A percentile compares a stretch with the other conserved stretches of the same genome.
These are phyloP conservation scores for Trichomonas tenax DNA, from an alignment of 208 protist genomes.

Conservation along the genomic window DNA sequence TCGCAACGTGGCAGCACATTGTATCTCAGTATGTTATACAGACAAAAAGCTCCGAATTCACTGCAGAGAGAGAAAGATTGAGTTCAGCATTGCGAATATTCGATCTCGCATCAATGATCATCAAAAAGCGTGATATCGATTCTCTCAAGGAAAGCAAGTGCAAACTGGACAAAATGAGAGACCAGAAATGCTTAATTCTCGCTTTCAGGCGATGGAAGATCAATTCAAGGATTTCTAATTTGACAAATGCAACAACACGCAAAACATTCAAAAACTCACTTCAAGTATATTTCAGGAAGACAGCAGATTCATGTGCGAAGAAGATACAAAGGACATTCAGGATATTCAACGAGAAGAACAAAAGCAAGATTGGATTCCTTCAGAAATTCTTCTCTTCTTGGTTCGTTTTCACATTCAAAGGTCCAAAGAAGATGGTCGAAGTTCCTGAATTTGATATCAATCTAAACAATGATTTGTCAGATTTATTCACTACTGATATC, in stretches of 20 bases:
- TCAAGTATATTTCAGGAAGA: neutral
- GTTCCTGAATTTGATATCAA: neutral
- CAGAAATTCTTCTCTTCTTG: neutral
- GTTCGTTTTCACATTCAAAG: neutral
- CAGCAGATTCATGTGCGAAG: neutral
- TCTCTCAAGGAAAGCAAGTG: neutral
- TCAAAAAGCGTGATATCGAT: neutral
- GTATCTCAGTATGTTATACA: neutral
- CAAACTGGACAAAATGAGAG: neutral
- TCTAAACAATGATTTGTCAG: neutral
- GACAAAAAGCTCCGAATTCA: neutral
- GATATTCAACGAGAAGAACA: neutral
- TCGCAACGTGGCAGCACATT: neutral
- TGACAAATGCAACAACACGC: neutral
- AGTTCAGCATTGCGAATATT: neutral
- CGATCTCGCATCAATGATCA: neutral
- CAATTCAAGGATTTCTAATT: neutral
- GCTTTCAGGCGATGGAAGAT: neutral
- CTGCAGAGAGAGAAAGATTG: neutral
- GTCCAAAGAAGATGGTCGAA: neutral
- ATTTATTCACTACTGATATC: neutral
- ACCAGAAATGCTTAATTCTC: neutral
- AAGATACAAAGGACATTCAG: neutral
- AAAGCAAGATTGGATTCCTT: neutral
- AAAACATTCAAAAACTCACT: neutral